These are phyloP conservation scores for Zopfia rhizophila DNA, from an alignment of 2,329 filamentous ascomycete genomes.

Conservation along the genomic window DNA sequence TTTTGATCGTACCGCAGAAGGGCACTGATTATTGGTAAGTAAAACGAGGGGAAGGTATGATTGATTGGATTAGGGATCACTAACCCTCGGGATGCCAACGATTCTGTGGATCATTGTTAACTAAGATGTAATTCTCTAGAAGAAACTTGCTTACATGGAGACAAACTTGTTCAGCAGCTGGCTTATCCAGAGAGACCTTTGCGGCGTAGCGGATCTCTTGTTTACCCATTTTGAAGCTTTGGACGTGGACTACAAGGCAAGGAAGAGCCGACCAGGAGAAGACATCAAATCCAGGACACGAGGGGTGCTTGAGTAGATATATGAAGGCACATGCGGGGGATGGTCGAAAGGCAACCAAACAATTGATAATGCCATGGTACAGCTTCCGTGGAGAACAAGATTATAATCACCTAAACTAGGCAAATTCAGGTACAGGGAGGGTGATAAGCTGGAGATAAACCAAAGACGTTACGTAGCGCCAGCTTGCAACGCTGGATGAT, in stretches of 20 bases:
- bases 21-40: slow-evolving; percentile 69
- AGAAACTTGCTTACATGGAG: slow-evolving; percentile 71
- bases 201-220: slow-evolving; percentile 74
- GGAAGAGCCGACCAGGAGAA: neutral
- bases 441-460: slow-evolving; percentile 49
- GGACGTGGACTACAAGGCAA: neutral
- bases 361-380: slow-evolving; percentile 25
- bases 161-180: slow-evolving; percentile 73
- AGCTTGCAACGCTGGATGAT: slow-evolving; percentile 22
- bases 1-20: slow-evolving; percentile 75
- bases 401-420: slow-evolving; percentile 12
- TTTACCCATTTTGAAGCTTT: slow-evolving; percentile 55
- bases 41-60: neutral
- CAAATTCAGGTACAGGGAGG: slow-evolving; percentile 31
- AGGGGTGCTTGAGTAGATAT: slow-evolving; percentile 7
- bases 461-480: slow-evolving; percentile 44
- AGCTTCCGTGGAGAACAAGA: slow-evolving; percentile 22
- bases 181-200: slow-evolving; percentile 77
- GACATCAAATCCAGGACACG: slow-evolving; percentile 1
- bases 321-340: slow-evolving; percentile 23
- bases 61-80: slow-evolving; percentile 27
- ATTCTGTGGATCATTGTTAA: slow-evolving; percentile 66
- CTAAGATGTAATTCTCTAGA: too few relatives aligned
- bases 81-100: slow-evolving; percentile 92
- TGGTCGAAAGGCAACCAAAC: slow-evolving; percentile 3